phyloP scores from a whole-genome alignment of 129 eudicot genomes.

The Lactuca saligna region DNA sequence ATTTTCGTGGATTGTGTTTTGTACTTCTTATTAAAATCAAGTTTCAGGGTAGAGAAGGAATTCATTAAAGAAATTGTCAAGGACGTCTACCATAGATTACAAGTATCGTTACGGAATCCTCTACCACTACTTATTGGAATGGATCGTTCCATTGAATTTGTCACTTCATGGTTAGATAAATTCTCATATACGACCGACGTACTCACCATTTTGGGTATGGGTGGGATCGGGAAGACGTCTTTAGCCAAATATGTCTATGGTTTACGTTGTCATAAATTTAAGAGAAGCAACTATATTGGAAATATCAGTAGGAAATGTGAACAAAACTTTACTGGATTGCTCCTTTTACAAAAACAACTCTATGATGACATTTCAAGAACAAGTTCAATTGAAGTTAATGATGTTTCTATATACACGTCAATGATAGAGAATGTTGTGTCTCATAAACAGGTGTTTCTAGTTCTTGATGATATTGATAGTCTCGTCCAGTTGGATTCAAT shows the following conservation, averaged over 20 bases:
- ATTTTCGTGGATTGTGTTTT: background rate
- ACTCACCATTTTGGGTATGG: conserved; percentile 18
- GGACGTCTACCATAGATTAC: conserved; percentile 1
- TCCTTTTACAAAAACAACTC: no score
- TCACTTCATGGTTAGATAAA: conserved; percentile 23
- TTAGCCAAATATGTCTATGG: conserved; percentile 8
- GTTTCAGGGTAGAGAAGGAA: conserved; percentile 8
- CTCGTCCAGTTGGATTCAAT: conserved; percentile 17
- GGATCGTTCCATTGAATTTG: background rate
- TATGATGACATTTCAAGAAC: no score
- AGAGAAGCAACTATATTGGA: conserved; percentile 6
- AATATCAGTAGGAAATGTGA: no score
- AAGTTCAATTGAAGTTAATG: no score
- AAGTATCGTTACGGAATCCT: background rate
- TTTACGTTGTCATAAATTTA: background rate
- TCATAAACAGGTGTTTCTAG: conserved; percentile 5
- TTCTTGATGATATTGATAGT: conserved; percentile 34
- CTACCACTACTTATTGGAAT: conserved; percentile 11
- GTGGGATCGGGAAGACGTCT: background rate
- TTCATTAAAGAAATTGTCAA: conserved; percentile 16
- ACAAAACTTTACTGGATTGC: no score
- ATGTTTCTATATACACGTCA: no score
- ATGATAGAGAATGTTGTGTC: no score
- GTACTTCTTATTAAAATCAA: background rate
- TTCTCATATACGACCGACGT: background rate